Evolutionary conservation across 495 filamentous ascomycete genomes (phyloP).

Genomic region (Saxophila tyrrhenica): DNA sequence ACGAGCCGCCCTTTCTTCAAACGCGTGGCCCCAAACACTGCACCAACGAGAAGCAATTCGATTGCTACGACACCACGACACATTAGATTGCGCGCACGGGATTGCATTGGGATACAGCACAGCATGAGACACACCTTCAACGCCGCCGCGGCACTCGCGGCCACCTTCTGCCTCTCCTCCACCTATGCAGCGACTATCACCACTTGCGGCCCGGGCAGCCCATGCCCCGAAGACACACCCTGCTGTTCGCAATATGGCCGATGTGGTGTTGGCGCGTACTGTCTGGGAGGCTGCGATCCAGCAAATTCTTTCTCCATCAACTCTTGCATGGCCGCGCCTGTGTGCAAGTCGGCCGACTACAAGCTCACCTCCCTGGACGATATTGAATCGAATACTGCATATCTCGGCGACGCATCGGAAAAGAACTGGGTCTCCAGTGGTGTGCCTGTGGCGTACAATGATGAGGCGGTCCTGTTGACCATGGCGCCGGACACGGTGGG

Average conservation of each 20-base stretch:
- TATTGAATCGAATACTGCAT: slow-evolving; percentile 58
- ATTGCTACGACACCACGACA: background rate
- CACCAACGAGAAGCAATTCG: too few species aligned
- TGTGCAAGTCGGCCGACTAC: slow-evolving; percentile 65
- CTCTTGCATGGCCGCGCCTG: slow-evolving; percentile 75
- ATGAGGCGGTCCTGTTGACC: slow-evolving; percentile 60
- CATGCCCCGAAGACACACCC: slow-evolving; percentile 64
- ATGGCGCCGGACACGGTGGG: slow-evolving; percentile 73
- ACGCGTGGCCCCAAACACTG: too few species aligned
- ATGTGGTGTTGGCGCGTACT: slow-evolving; percentile 90
- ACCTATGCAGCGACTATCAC: background rate
- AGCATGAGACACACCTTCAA: slow-evolving; percentile 14
- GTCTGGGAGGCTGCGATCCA: slow-evolving; percentile 90
- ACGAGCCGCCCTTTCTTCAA: too few species aligned
- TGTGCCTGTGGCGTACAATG: slow-evolving; percentile 50
- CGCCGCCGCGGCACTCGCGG: slow-evolving; percentile 16
- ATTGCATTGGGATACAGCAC: background rate
- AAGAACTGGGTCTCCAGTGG: slow-evolving; percentile 86
- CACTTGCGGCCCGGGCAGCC: slow-evolving; percentile 45
- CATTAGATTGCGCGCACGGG: background rate
- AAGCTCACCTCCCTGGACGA: slow-evolving; percentile 57
- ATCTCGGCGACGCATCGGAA: slow-evolving; percentile 68
- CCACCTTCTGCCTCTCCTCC: slow-evolving; percentile 13
- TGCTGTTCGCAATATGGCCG: slow-evolving; percentile 96
- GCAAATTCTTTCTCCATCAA: slow-evolving; percentile 67